A percentile compares a stretch with the other conserved stretches of the same genome.
These are phyloP conservation scores for Beauveria asiatica DNA, from an alignment of 2,329 filamentous ascomycete genomes.

Conservation along the genomic window DNA sequence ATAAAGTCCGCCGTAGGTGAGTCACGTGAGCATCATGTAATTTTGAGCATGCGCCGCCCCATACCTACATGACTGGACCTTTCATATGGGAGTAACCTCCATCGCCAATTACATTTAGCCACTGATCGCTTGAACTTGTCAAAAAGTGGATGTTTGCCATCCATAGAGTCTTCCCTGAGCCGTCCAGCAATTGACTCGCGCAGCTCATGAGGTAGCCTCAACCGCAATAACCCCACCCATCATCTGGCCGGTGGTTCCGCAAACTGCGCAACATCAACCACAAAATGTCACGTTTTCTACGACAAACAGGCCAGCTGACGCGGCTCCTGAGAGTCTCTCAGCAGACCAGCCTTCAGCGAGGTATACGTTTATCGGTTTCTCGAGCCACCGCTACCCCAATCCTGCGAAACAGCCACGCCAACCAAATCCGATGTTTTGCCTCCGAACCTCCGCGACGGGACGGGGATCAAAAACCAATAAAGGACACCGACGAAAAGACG, in stretches of 20 bases:
- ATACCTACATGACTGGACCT: conserved; percentile 8
- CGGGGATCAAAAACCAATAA: conserved; percentile 22
- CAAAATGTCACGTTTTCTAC: conserved; percentile 57
- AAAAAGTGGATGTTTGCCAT: conserved; percentile 1
- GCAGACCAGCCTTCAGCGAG: conserved; percentile 41
- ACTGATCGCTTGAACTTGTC: background rate
- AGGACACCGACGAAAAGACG: conserved; percentile 18
- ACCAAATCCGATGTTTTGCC: conserved; percentile 29
- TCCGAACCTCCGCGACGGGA: conserved; percentile 30
- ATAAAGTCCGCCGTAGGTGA: background rate
- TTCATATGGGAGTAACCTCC: background rate
- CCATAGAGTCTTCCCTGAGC: conserved; percentile 6
- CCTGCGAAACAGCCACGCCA: conserved; percentile 25
- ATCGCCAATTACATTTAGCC: conserved; percentile 5
- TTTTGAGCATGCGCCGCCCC: conserved; percentile 6
- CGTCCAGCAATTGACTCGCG: conserved; percentile 16
- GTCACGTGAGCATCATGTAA: conserved; percentile 12
- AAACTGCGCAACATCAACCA: conserved; percentile 22
- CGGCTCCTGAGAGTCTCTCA: conserved; percentile 50
- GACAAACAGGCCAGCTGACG: conserved; percentile 58
- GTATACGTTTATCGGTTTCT: conserved; percentile 26
- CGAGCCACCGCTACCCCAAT: conserved; percentile 25
- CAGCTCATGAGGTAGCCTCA: conserved; percentile 26
- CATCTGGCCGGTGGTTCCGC: conserved; percentile 27
- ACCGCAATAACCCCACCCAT: conserved; percentile 14